These are phyloP conservation scores for Pestalotiopsis fici DNA, from an alignment of 2,329 filamentous ascomycete species.

Conservation along the genomic window DNA sequence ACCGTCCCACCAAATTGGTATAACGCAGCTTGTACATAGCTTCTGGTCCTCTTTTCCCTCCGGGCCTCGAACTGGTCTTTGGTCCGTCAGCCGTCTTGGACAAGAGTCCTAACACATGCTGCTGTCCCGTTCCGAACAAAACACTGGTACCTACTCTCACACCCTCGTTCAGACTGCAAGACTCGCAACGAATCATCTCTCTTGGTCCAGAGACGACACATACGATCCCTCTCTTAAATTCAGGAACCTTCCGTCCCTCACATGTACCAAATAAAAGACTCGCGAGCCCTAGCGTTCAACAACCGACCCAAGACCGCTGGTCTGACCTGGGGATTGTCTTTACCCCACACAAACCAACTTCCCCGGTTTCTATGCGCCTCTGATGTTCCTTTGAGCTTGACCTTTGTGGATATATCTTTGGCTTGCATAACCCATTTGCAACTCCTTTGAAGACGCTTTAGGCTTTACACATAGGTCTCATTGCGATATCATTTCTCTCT, in stretches of 20 bases:
- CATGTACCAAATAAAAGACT: not conserved
- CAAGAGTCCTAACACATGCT: not conserved
- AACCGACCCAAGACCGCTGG: not conserved
- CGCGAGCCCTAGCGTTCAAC: not conserved
- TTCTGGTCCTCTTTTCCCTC: not conserved
- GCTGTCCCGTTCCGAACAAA: not conserved
- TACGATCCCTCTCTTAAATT: not conserved
- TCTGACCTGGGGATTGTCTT: not conserved
- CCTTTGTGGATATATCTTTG: not conserved
- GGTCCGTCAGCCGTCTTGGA: not conserved
- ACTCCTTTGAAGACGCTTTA: not conserved
- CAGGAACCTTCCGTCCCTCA: not conserved
- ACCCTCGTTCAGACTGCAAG: not conserved
- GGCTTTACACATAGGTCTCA: not conserved
- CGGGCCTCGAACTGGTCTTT: not conserved
- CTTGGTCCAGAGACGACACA: not conserved
- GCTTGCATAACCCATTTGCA: not conserved
- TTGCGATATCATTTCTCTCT: not conserved
- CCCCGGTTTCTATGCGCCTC: not conserved
- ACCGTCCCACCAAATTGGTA: not conserved
- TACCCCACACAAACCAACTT: slow-evolving; percentile 5
- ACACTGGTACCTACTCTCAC: not conserved
- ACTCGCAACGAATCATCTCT: not conserved
- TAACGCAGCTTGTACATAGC: not conserved
- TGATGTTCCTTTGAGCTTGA: not conserved